Percentiles rank a stretch among this genome's conserved stretches.
Conservation (phyloP, 495 filamentous ascomycete species). For the Antarctomyces pellizariae region DNA sequence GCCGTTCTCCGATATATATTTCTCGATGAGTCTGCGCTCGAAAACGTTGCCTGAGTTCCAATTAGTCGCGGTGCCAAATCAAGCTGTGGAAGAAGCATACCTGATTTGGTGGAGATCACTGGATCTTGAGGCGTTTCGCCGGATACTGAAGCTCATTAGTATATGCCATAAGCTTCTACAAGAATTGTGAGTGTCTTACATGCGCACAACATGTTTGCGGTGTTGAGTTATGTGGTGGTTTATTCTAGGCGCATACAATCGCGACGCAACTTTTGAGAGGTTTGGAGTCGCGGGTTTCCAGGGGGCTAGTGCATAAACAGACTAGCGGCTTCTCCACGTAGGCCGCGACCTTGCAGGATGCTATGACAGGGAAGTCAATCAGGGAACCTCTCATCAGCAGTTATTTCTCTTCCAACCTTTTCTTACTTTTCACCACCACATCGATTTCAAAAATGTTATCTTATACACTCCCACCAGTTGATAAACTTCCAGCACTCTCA, state of each 20-base stretch:
- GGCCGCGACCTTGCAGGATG: too few relatives aligned
- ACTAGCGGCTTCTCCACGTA: too few relatives aligned
- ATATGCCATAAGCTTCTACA: constrained; percentile 8
- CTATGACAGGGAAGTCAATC: too few relatives aligned
- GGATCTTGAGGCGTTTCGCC: constrained; percentile 91
- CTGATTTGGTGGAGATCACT: constrained; percentile 83
- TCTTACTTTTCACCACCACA: neutral
- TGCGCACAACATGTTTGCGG: constrained; percentile 48
- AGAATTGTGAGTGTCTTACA: constrained; percentile 24
- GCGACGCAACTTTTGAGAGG: constrained; percentile 1
- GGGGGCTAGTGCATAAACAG: too few relatives aligned
- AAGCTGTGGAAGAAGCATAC: constrained; percentile 22
- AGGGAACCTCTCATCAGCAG: neutral
- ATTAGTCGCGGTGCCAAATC: constrained; percentile 12
- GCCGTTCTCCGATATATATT: constrained; percentile 81
- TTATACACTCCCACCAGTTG: constrained; percentile 25
- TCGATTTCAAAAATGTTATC: constrained; percentile 7
- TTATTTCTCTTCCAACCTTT: constrained; percentile 1
- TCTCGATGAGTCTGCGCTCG: constrained; percentile 85
- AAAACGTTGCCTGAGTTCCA: constrained; percentile 48
- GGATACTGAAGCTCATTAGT: constrained; percentile 38
- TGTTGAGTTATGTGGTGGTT: constrained; percentile 11
- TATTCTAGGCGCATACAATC: neutral
- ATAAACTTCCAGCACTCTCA: constrained; percentile 27
- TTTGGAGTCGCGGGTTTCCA: too few relatives aligned